Evolutionary conservation across 441 rosid genomes (phyloP), one percentile per base, ranked within the genome.

Genomic region (Arabidopsis hybrid): DNA sequence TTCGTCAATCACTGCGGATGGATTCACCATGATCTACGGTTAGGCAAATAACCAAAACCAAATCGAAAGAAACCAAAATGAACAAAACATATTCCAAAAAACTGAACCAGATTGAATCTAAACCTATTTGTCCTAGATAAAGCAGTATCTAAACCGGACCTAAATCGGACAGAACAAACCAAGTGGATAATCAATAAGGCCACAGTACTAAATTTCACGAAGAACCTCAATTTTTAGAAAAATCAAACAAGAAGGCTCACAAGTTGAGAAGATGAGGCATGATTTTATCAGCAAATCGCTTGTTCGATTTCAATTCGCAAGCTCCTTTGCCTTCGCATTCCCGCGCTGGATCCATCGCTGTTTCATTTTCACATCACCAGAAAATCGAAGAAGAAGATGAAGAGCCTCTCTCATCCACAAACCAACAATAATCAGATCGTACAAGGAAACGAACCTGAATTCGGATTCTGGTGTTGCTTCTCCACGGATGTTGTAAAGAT

Each of bases 211-310:
- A 21, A 21, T 21, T 21, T 21, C 26, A 21, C 26, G 26, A 21
- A 21, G 26, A 21, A 21, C 26, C 26, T 21, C 26, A 21, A 21
- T 21, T 21, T 21, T 21, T 21, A 21, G 26, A 21, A n/a, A 59
- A 71, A 58, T 16, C 17, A 2, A 12, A 29, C 31, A 29, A 58
- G 29, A 61, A 10, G 45, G 16, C 92, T 83, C 52, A 91, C 98
- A 91, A 36, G 76, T 88, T 93, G 67, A 91, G 93, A 65, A 93
- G 72, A 69, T 88, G 98, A 73, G 97, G 95, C 61, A 93, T 78
- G 67, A 91, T 80, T 60, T 53, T 45, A 70, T 85, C 89, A 69
- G 93, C 77, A 36, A 80, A 65, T 4, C 58, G 73, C 50, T 61
- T 76, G 18, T 21, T 14, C 0, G 29, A 71, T 26, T 14, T 46